A percentile compares a stretch with the other conserved stretches of the same genome.
Evolutionary conservation across 164 flowering plant species (phyloP).

Genomic region (Euptelea pleiosperma): DNA sequence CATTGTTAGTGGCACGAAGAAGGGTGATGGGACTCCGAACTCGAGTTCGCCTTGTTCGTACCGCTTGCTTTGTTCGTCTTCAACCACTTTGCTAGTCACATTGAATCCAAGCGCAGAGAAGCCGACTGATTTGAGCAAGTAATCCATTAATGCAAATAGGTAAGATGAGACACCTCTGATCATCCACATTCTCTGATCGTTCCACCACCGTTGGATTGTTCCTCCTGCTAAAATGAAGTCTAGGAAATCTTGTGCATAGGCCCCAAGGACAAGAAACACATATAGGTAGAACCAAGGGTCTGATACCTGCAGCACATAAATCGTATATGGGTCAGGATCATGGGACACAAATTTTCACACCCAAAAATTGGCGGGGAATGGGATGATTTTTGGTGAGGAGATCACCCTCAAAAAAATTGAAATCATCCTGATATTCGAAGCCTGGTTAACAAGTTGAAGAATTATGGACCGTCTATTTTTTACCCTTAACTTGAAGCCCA

Average conservation of each 20-base stretch:
- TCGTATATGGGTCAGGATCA: conserved; percentile 30
- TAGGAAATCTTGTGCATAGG: conserved; percentile 52
- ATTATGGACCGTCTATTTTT: no score
- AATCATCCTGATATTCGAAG: no score
- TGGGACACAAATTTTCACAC: no score
- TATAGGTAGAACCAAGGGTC: conserved; percentile 57
- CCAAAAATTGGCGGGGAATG: no score
- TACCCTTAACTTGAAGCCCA: no score
- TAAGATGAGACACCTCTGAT: conserved; percentile 52
- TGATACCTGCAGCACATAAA: conserved; percentile 39
- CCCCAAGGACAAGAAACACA: conserved; percentile 51
- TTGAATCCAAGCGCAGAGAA: conserved; percentile 46
- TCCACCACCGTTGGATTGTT: conserved; percentile 63
- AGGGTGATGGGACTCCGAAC: conserved; percentile 58
- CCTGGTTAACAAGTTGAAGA: no score
- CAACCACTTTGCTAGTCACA: conserved; percentile 55
- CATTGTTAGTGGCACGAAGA: conserved; percentile 52
- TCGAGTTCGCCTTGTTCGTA: conserved; percentile 61
- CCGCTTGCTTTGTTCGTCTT: conserved; percentile 44
- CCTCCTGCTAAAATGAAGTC: conserved; percentile 45
- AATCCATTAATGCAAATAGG: conserved; percentile 44
- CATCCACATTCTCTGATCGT: conserved; percentile 73
- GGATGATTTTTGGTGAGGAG: no score
- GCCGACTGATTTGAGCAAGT: conserved; percentile 31
- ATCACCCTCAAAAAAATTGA: no score